Percentiles rank a stretch among this genome's conserved stretches.
These are phyloP conservation scores for Lenzites betulinus DNA, from an alignment of 768 basidiomycete genomes.

Conservation along the genomic window DNA sequence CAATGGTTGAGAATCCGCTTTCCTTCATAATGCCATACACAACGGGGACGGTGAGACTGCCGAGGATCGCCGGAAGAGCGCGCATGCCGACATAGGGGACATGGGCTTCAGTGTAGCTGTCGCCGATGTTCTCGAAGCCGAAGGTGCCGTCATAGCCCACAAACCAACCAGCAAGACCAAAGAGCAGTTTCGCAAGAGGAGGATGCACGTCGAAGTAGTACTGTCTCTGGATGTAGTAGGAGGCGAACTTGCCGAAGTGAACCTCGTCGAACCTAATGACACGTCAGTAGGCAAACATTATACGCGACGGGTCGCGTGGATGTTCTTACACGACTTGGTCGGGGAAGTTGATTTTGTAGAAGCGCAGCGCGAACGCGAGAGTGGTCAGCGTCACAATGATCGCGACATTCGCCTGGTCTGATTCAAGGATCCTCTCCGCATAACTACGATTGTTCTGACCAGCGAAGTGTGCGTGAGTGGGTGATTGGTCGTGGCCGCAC, in stretches of 20 bases:
- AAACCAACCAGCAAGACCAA: slow-evolving; percentile 94
- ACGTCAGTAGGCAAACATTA: slow-evolving; percentile 2
- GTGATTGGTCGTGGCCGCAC: not conserved
- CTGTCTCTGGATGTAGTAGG: slow-evolving; percentile 88
- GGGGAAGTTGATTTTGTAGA: slow-evolving; percentile 93
- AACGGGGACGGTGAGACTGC: slow-evolving; percentile 86
- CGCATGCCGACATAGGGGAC: slow-evolving; percentile 96
- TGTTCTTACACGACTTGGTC: slow-evolving; percentile 88
- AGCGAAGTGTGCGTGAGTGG: not conserved
- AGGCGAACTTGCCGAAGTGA: slow-evolving; percentile 97
- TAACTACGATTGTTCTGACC: slow-evolving; percentile 56
- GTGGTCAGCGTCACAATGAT: slow-evolving; percentile 68
- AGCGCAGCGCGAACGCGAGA: slow-evolving; percentile 80
- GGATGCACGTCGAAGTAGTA: slow-evolving; percentile 99
- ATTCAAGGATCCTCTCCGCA: slow-evolving; percentile 64
- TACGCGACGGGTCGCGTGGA: slow-evolving; percentile 5
- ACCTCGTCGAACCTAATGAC: slow-evolving; percentile 88
- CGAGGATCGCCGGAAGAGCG: slow-evolving; percentile 87
- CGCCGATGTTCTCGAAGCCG: slow-evolving; percentile 93
- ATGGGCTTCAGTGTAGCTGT: slow-evolving; percentile 81
- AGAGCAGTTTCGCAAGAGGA: slow-evolving; percentile 93
- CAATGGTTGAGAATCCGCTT: slow-evolving; percentile 89
- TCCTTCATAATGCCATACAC: slow-evolving; percentile 98
- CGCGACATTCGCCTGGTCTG: slow-evolving; percentile 58
- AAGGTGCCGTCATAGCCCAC: slow-evolving; percentile 96